Evolutionary conservation across 1,139 yeast genomes (phyloP).

Genomic region (Hansenula lynferdii): DNA sequence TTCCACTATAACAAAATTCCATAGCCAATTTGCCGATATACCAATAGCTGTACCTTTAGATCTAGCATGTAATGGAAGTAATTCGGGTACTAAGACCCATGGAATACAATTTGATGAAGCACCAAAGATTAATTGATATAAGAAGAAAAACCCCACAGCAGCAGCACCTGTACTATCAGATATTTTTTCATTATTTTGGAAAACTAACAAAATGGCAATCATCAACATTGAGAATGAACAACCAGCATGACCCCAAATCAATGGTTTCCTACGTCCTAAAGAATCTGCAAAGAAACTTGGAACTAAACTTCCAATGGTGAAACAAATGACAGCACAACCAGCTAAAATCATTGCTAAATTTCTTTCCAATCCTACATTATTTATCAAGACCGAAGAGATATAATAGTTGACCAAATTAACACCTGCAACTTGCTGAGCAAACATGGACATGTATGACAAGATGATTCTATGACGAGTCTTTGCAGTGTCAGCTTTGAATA

Average conservation of each 20-base stretch:
- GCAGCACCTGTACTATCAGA: constrained; percentile 46
- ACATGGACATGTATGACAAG: constrained; percentile 60
- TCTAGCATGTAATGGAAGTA: constrained; percentile 38
- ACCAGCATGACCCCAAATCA: constrained; percentile 30
- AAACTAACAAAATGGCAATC: constrained; percentile 27
- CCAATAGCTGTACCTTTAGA: constrained; percentile 39
- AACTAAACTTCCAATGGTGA: constrained; percentile 57
- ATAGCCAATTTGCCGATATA: constrained; percentile 49
- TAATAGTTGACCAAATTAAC: constrained; percentile 69
- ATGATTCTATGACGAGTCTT: constrained; percentile 32
- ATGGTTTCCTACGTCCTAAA: constrained; percentile 50
- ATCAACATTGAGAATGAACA: constrained; percentile 37
- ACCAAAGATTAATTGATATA: constrained; percentile 38
- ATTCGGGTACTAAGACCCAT: constrained; percentile 44
- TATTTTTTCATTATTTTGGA: constrained; percentile 22
- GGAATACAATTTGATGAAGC: constrained; percentile 36
- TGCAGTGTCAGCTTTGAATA: constrained; percentile 30
- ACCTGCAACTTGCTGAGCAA: constrained; percentile 51
- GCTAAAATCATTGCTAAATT: constrained; percentile 54
- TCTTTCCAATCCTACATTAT: constrained; percentile 44
- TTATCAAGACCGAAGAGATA: constrained; percentile 57
- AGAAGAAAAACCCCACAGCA: constrained; percentile 44
- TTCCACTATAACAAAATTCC: constrained; percentile 42
- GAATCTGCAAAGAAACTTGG: constrained; percentile 57
- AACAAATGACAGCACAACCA: constrained; percentile 60